phyloP scores from a whole-genome alignment of 257 asterid genomes.

The Schizonepeta tenuifolia region DNA sequence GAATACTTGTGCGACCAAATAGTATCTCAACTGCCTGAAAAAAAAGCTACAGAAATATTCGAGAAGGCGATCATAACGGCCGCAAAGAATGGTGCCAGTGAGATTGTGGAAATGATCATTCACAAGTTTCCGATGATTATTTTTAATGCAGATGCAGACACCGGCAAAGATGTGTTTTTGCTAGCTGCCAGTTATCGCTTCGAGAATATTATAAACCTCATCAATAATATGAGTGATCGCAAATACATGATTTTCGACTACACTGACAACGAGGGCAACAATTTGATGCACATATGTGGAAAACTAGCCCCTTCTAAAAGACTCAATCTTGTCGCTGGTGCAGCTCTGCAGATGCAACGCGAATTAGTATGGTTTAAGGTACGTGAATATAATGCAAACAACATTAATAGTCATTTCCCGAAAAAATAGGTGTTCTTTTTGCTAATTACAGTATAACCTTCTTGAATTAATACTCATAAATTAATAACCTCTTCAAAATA shows the following conservation, averaged over 20 bases:
- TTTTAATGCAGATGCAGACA: background rate
- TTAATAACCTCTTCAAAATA: too few species aligned
- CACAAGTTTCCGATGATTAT: background rate
- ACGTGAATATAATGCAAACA: background rate
- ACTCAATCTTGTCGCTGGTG: constrained; percentile 20
- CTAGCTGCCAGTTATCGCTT: constrained; percentile 19
- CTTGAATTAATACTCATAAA: too few species aligned
- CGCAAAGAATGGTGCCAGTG: background rate
- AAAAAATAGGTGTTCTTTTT: too few species aligned
- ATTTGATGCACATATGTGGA: constrained; percentile 1
- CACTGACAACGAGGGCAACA: background rate
- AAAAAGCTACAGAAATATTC: background rate
- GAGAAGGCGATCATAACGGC: background rate
- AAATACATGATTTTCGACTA: background rate
- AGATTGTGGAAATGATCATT: constrained; percentile 28
- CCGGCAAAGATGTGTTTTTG: background rate
- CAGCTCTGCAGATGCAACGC: constrained; percentile 35
- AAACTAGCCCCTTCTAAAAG: constrained; percentile 15
- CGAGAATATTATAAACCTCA: constrained; percentile 29
- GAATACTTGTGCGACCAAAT: constrained; percentile 16
- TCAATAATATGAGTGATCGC: background rate
- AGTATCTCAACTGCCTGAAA: background rate
- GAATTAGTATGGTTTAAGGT: constrained; percentile 33
- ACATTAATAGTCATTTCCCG: too few species aligned
- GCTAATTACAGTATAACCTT: too few species aligned